Evolutionary conservation across 805 yeast genomes (phyloP).

Genomic region (Candida mattraensis): DNA sequence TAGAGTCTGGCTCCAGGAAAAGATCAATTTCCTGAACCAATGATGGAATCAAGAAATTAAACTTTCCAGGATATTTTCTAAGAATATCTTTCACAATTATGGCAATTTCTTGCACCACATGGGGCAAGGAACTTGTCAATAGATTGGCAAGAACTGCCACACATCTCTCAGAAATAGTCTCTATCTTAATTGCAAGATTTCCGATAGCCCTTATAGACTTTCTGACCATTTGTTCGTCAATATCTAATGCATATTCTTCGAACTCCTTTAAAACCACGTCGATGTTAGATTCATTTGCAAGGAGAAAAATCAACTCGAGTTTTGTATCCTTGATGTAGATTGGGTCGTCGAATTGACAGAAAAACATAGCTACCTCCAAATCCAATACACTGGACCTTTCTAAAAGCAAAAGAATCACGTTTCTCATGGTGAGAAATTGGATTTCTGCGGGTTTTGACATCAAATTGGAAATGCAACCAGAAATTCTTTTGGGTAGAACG

Average conservation of each 20-base stretch:
- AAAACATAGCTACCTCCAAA: slow-evolving; percentile 76
- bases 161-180: slow-evolving; percentile 60
- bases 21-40: slow-evolving; percentile 46
- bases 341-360: slow-evolving; percentile 82
- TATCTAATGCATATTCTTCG: slow-evolving; percentile 83
- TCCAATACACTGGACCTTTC: slow-evolving; percentile 59
- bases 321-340: slow-evolving; percentile 88
- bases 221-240: slow-evolving; percentile 82
- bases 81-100: slow-evolving; percentile 75
- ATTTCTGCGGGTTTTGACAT: slow-evolving; percentile 78
- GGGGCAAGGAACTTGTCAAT: slow-evolving; percentile 62
- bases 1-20: slow-evolving; percentile 77
- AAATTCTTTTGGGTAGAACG: slow-evolving; percentile 53
- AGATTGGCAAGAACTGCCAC: slow-evolving; percentile 61
- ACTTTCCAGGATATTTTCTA: slow-evolving; percentile 68
- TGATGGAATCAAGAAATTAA: slow-evolving; percentile 43
- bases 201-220: slow-evolving; percentile 90
- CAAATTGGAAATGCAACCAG: slow-evolving; percentile 66
- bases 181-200: slow-evolving; percentile 77
- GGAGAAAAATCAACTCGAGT: slow-evolving; percentile 76
- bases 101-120: slow-evolving; percentile 77
- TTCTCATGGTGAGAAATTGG: slow-evolving; percentile 79
- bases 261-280: slow-evolving; percentile 67
- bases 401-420: slow-evolving; percentile 70
- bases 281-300: slow-evolving; percentile 67